Conservation (phyloP, 768 basidiomycete species). For the Leccinum disarticulatum region DNA sequence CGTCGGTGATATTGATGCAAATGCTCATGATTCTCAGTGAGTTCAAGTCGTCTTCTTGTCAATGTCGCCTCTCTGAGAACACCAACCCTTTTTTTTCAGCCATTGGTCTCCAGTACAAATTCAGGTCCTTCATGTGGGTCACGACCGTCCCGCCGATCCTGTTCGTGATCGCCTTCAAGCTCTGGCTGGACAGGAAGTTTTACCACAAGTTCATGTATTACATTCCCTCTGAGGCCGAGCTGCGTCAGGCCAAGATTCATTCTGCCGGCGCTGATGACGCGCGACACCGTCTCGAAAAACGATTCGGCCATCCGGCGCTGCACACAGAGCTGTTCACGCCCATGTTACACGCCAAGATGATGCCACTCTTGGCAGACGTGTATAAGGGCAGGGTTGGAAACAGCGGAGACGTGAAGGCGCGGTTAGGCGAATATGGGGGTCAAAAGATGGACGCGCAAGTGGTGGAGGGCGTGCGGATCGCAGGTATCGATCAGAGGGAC, state of each 20-base stretch:
- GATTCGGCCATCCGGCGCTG: slow-evolving; percentile 94
- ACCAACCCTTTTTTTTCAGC: slow-evolving; percentile 41
- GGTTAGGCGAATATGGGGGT: slow-evolving; percentile 75
- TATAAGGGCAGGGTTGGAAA: slow-evolving; percentile 70
- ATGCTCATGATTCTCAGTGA: slow-evolving; percentile 80
- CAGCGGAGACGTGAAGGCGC: slow-evolving; percentile 46
- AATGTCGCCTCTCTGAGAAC: background rate
- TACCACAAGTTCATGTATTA: slow-evolving; percentile 75
- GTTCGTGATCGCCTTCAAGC: slow-evolving; percentile 78
- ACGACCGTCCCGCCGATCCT: slow-evolving; percentile 86
- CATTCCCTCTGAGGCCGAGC: slow-evolving; percentile 78
- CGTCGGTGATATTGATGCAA: slow-evolving; percentile 85
- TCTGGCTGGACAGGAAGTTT: slow-evolving; percentile 73
- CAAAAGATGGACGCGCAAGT: slow-evolving; percentile 73
- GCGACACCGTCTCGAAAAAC: slow-evolving; percentile 76
- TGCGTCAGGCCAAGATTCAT: slow-evolving; percentile 70
- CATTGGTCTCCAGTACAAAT: slow-evolving; percentile 79
- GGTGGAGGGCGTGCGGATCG: slow-evolving; percentile 79
- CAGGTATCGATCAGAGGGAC: slow-evolving; percentile 75
- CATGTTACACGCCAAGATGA: slow-evolving; percentile 85
- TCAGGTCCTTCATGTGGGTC: slow-evolving; percentile 75
- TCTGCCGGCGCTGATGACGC: slow-evolving; percentile 74
- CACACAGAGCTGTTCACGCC: slow-evolving; percentile 85
- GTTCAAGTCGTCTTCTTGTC: slow-evolving; percentile 29
- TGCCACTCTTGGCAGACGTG: slow-evolving; percentile 72